A percentile compares a stretch with the other conserved stretches of the same genome.
Conservation (phyloP, 768 basidiomycete genomes). For the Bullera alba region DNA sequence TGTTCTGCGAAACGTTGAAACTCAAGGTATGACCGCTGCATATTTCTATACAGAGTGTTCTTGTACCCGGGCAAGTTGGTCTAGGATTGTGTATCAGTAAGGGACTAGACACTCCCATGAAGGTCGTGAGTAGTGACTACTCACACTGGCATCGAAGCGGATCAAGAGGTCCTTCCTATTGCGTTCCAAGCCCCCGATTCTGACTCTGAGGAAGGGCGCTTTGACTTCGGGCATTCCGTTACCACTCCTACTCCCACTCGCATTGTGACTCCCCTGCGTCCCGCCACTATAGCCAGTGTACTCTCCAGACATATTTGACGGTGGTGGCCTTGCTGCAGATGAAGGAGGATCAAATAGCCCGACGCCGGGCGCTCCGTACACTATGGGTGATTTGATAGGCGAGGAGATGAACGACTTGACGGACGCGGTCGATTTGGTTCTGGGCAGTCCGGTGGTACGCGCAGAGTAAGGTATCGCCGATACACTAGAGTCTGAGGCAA, state of each 20-base stretch:
- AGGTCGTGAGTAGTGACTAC: conserved; percentile 24
- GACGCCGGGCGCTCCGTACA: conserved; percentile 39
- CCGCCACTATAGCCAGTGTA: too few relatives aligned
- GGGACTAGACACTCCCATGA: conserved; percentile 1
- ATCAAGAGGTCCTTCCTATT: conserved; percentile 91
- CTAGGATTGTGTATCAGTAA: conserved; percentile 49
- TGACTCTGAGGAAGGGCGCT: conserved; percentile 66
- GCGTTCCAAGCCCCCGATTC: conserved; percentile 84
- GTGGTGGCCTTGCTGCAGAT: conserved; percentile 16
- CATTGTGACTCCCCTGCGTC: too few relatives aligned
- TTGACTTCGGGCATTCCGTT: conserved; percentile 6
- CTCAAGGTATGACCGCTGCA: conserved; percentile 89
- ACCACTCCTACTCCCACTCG: neutral
- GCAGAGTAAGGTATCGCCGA: too few relatives aligned
- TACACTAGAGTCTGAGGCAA: too few relatives aligned
- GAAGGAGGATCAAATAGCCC: too few relatives aligned
- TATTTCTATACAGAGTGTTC: conserved; percentile 64
- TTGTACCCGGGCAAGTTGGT: conserved; percentile 80
- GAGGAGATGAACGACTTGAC: too few relatives aligned
- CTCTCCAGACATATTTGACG: too few relatives aligned
- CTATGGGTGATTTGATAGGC: conserved; percentile 26
- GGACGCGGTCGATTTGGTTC: too few relatives aligned
- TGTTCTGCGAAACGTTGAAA: conserved; percentile 91
- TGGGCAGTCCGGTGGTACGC: too few relatives aligned
- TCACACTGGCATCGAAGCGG: conserved; percentile 88